Evolutionary conservation across 2,329 filamentous ascomycete species (phyloP).

Genomic region (Thelonectria rubi): DNA sequence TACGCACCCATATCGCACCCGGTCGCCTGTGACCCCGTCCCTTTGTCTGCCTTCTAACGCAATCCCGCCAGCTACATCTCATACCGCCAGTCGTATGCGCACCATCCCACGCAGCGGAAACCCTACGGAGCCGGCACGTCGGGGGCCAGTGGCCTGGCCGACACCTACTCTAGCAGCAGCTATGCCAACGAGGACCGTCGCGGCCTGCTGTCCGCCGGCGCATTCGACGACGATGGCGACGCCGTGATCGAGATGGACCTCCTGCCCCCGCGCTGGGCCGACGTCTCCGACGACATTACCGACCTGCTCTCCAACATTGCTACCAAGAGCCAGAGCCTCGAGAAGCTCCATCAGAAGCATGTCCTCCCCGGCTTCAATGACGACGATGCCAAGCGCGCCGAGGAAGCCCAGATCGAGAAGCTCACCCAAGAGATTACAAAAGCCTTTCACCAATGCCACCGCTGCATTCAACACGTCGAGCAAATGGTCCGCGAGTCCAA

Average conservation of each 20-base stretch:
- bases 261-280: constrained; percentile 93
- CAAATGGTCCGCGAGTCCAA: constrained; percentile 84
- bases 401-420: constrained; percentile 89
- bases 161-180: constrained; percentile 62
- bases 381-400: constrained; percentile 84
- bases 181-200: constrained; percentile 65
- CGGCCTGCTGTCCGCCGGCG: constrained; percentile 83
- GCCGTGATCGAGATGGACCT: constrained; percentile 98
- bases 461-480: constrained; percentile 87
- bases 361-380: constrained; percentile 97
- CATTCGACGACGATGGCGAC: constrained; percentile 87
- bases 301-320: constrained; percentile 84
- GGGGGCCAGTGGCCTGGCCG: constrained; percentile 65
- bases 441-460: constrained; percentile 89
- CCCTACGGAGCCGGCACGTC: constrained; percentile 66
- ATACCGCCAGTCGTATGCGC: constrained; percentile 97
- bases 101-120: constrained; percentile 88
- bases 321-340: constrained; percentile 82
- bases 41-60: neutral
- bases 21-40: constrained; percentile 5
- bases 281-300: constrained; percentile 91
- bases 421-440: constrained; percentile 91
- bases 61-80: constrained; percentile 77
- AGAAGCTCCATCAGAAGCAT: constrained; percentile 96
- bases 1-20: constrained; percentile 58